These are phyloP conservation scores for Scopulariopsis brevicaulis DNA, from an alignment of 2,329 filamentous ascomycete species.

Conservation along the genomic window DNA sequence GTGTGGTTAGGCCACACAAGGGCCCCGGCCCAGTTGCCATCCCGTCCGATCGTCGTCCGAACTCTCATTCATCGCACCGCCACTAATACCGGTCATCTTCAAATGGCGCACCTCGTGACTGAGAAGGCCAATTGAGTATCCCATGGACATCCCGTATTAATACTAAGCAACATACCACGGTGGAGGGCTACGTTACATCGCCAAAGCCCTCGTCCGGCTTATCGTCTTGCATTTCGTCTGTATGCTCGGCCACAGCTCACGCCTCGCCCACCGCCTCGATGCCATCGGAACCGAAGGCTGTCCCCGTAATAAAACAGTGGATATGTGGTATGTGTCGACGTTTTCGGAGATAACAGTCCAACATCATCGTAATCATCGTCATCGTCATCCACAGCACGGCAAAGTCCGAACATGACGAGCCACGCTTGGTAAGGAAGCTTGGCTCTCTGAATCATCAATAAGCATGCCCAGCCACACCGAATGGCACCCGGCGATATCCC, in stretches of 20 bases:
- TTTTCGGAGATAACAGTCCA: neutral
- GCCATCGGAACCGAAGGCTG: neutral
- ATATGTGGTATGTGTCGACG: neutral
- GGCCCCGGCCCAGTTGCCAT: too few relatives aligned
- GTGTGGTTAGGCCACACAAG: too few relatives aligned
- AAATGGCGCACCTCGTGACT: too few relatives aligned
- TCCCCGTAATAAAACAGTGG: neutral
- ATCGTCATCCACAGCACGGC: neutral
- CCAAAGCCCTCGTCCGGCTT: neutral
- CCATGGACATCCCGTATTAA: too few relatives aligned
- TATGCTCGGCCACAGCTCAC: neutral
- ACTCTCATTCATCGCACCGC: too few relatives aligned
- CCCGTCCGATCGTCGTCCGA: too few relatives aligned
- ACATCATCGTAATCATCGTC: neutral
- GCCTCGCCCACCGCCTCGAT: neutral
- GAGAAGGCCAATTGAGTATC: too few relatives aligned
- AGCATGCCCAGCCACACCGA: neutral
- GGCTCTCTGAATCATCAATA: neutral
- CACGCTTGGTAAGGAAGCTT: neutral
- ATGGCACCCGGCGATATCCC: too few relatives aligned
- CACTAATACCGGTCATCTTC: too few relatives aligned
- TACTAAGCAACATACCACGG: too few relatives aligned
- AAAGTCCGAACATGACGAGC: neutral
- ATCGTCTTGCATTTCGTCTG: neutral
- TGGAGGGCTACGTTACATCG: neutral